Percentiles rank a stretch among this genome's conserved stretches.
Evolutionary conservation across 352 stramenopile species (phyloP).

Genomic region (Phytophthora megakarya): DNA sequence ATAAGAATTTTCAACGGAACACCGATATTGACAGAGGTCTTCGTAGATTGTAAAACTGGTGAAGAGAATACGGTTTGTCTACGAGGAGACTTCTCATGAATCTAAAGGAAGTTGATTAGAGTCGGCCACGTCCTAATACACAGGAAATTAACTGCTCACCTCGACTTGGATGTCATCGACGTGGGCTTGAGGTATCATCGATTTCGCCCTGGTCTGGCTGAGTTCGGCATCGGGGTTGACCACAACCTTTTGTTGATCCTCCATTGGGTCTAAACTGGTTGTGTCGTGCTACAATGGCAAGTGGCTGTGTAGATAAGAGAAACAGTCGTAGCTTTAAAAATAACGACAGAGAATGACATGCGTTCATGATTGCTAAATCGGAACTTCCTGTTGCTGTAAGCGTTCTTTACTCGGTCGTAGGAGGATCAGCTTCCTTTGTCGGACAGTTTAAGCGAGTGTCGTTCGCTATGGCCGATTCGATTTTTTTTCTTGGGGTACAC

Average conservation of each 20-base stretch:
- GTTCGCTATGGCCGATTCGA: slow-evolving; percentile 53
- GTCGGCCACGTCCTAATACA: neutral
- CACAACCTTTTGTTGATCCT: slow-evolving; percentile 11
- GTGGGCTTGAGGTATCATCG: slow-evolving; percentile 22
- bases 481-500: slow-evolving; percentile 58
- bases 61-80: slow-evolving; percentile 21
- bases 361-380: slow-evolving; percentile 13
- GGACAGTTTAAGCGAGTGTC: slow-evolving; percentile 52
- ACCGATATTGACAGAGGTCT: slow-evolving; percentile 14
- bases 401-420: slow-evolving; percentile 13
- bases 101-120: slow-evolving; percentile 7
- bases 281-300: slow-evolving; percentile 12
- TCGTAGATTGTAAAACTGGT: slow-evolving; percentile 1
- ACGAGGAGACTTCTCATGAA: slow-evolving; percentile 14
- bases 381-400: neutral
- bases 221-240: neutral
- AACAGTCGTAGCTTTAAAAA: slow-evolving; percentile 30
- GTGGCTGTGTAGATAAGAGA: slow-evolving; percentile 5
- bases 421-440: slow-evolving; percentile 14
- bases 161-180: slow-evolving; percentile 32
- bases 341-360: slow-evolving; percentile 3
- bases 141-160: slow-evolving; percentile 7
- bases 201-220: slow-evolving; percentile 4
- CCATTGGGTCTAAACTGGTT: slow-evolving; percentile 19
- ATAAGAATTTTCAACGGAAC: slow-evolving; percentile 59